Conservation (phyloP, 345 rosid genomes). For the Rhizophora apiculata region DNA sequence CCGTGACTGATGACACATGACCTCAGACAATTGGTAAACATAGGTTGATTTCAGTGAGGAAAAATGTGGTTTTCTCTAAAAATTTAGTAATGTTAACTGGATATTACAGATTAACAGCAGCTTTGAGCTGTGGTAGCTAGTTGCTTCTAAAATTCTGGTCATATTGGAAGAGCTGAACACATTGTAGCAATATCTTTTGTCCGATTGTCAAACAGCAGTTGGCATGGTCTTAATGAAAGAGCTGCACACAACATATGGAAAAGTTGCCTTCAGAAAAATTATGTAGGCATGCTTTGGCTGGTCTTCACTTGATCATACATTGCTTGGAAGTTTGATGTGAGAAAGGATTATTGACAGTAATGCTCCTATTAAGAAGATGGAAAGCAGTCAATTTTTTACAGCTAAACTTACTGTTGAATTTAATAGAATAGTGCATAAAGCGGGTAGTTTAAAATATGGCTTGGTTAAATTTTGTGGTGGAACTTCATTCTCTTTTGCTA, state of each 20-base stretch:
- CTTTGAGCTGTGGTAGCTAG: too few species aligned
- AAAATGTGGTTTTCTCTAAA: too few species aligned
- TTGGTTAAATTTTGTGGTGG: not conserved
- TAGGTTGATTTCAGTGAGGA: too few species aligned
- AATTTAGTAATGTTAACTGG: too few species aligned
- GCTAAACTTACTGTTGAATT: not conserved
- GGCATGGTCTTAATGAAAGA: too few species aligned
- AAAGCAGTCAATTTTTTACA: not conserved
- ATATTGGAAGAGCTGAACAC: not conserved
- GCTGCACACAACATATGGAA: too few species aligned
- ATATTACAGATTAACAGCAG: too few species aligned
- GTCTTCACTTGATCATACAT: too few species aligned
- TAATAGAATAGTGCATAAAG: not conserved
- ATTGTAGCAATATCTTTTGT: not conserved
- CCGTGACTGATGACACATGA: not conserved
- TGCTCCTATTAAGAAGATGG: not conserved
- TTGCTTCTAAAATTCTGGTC: not conserved
- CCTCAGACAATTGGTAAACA: not conserved
- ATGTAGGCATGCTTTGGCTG: too few species aligned
- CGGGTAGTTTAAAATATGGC: not conserved
- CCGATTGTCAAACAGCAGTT: too few species aligned
- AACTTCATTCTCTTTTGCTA: not conserved
- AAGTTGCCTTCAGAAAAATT: too few species aligned
- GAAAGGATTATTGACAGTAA: constrained; percentile 1
- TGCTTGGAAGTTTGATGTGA: too few species aligned